Conservation (phyloP, 2,329 filamentous ascomycete species). For the Alternaria angustiovoidea region DNA sequence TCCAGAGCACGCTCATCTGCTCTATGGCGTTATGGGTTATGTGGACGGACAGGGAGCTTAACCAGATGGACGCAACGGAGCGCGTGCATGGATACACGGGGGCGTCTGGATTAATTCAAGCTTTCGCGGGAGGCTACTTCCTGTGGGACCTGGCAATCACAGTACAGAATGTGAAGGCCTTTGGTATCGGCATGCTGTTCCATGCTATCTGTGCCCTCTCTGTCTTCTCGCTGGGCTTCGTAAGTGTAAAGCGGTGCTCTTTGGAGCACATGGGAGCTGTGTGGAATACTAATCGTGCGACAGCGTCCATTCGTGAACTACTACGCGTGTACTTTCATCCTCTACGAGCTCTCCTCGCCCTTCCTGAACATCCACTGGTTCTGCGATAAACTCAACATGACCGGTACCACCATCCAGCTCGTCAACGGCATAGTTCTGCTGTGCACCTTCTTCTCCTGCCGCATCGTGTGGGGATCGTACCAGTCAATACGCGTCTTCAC, state of each 20-base stretch:
- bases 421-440: conserved; percentile 80
- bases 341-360: conserved; percentile 85
- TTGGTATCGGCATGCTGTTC: conserved; percentile 78
- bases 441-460: conserved; percentile 76
- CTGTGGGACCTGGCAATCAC: conserved; percentile 82
- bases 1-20: conserved; percentile 79
- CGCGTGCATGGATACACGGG: conserved; percentile 82
- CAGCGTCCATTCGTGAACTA: conserved; percentile 86
- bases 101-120: conserved; percentile 74
- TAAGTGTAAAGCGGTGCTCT: conserved; percentile 56
- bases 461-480: conserved; percentile 79
- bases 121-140: conserved; percentile 81
- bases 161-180: conserved; percentile 71
- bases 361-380: conserved; percentile 94
- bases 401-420: conserved; percentile 75
- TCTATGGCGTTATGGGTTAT: conserved; percentile 77
- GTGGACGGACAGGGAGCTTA: conserved; percentile 70
- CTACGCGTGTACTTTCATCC: conserved; percentile 81
- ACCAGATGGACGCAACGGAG: conserved; percentile 70
- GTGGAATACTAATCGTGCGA: background rate
- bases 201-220: conserved; percentile 77
- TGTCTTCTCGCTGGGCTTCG: conserved; percentile 81
- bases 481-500: conserved; percentile 70
- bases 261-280: background rate
- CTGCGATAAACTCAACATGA: conserved; percentile 84